These are phyloP conservation scores for Metarhizium anisopliae DNA, from an alignment of 2,329 filamentous ascomycete genomes.

Conservation along the genomic window DNA sequence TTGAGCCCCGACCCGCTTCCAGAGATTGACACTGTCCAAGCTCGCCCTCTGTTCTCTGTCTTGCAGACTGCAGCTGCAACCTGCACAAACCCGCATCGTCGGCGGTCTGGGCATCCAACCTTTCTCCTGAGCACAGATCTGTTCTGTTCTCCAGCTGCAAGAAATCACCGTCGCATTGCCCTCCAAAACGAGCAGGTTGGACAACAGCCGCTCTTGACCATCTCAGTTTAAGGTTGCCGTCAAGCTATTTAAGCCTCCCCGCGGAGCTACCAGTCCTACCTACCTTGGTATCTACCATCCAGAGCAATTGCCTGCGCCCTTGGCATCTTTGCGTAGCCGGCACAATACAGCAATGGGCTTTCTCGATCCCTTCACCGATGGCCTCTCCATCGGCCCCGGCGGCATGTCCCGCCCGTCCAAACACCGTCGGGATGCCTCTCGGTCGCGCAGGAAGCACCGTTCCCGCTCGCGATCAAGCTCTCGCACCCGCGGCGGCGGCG, in stretches of 20 bases:
- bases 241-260: not conserved
- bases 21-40: not conserved
- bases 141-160: not conserved
- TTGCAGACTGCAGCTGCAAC: not conserved
- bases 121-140: not conserved
- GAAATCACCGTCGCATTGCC: not conserved
- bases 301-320: not conserved
- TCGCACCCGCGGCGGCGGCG: conserved; percentile 22
- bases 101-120: not conserved
- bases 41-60: not conserved
- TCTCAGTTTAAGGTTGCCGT: not conserved
- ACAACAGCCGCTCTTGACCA: not conserved
- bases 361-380: conserved; percentile 18
- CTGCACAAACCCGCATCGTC: not conserved
- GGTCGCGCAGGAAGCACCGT: conserved; percentile 24
- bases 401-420: conserved; percentile 18
- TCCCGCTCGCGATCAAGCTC: conserved; percentile 30
- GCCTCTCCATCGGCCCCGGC: conserved; percentile 1
- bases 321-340: not conserved
- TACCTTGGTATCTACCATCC: not conserved
- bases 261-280: not conserved
- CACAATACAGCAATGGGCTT: conserved; percentile 19
- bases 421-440: conserved; percentile 18
- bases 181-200: not conserved
- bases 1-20: not conserved